Evolutionary conservation across 148 eudicot species (phyloP).

Genomic region (Chenopodium album): DNA sequence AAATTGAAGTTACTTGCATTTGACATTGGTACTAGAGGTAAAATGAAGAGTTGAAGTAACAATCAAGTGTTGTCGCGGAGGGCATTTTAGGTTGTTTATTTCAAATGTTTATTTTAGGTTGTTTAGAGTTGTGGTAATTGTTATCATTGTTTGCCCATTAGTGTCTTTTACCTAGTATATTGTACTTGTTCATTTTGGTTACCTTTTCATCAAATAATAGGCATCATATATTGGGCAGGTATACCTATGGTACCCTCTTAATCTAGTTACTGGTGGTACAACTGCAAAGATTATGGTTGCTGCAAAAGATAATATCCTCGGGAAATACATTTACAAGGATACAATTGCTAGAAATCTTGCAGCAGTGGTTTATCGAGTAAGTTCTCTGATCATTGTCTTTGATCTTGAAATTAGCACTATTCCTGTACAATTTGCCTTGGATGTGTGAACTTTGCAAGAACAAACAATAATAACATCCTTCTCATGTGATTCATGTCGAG

Average conservation of each 20-base stretch:
- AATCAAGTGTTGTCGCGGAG: too few species aligned
- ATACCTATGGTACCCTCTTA: constrained; percentile 88
- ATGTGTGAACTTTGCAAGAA: not conserved
- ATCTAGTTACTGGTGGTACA: constrained; percentile 80
- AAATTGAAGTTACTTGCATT: too few species aligned
- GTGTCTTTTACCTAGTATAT: too few species aligned
- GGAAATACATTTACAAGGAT: constrained; percentile 94
- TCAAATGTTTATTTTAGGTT: not conserved
- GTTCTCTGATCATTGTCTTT: constrained; percentile 1
- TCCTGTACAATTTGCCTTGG: not conserved
- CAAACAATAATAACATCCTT: not conserved
- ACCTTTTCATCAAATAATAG: not conserved
- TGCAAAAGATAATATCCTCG: constrained; percentile 88
- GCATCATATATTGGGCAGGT: constrained; percentile 47
- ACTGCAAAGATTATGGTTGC: constrained; percentile 99
- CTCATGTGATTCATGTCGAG: not conserved
- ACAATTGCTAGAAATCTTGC: constrained; percentile 87
- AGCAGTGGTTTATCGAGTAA: constrained; percentile 78
- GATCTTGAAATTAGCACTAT: not conserved
- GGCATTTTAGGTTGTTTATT: not conserved
- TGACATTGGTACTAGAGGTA: too few species aligned
- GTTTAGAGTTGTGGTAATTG: not conserved
- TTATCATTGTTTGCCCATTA: not conserved
- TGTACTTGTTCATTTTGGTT: not conserved
- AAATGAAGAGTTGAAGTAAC: too few species aligned